A percentile compares a stretch with the other conserved stretches of the same genome.
phyloP scores from a whole-genome alignment of 495 filamentous ascomycete species.

The Poronia punctata region DNA sequence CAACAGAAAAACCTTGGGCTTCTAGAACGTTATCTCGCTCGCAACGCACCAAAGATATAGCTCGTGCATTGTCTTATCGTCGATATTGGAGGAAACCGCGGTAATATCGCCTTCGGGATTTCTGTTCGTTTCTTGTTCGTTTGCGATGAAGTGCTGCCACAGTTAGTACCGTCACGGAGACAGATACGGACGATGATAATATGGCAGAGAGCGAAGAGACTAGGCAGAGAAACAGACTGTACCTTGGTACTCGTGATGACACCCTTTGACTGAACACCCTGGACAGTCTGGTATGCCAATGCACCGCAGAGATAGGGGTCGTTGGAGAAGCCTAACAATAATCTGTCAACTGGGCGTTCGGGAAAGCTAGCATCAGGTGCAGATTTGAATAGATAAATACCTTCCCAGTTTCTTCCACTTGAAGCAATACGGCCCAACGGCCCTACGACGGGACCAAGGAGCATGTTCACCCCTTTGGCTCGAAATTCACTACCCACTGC shows the following conservation, averaged over 20 bases:
- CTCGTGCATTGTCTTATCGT: slow-evolving; percentile 64
- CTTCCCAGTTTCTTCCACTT: slow-evolving; percentile 55
- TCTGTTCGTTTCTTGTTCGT: slow-evolving; percentile 62
- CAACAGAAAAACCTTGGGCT: not conserved
- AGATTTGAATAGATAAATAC: no score
- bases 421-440: slow-evolving; percentile 45
- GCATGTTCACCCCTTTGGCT: slow-evolving; percentile 58
- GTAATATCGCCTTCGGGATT: slow-evolving; percentile 39
- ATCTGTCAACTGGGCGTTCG: no score
- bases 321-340: slow-evolving; percentile 41
- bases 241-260: slow-evolving; percentile 51
- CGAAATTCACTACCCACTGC: slow-evolving; percentile 47
- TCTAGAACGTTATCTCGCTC: slow-evolving; percentile 33
- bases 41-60: slow-evolving; percentile 57
- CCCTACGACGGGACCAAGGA: slow-evolving; percentile 59
- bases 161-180: no score
- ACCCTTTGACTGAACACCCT: slow-evolving; percentile 45
- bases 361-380: no score
- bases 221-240: not conserved
- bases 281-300: slow-evolving; percentile 38
- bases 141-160: slow-evolving; percentile 52
- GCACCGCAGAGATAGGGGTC: slow-evolving; percentile 45
- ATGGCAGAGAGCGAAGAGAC: not conserved
- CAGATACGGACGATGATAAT: no score
- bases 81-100: slow-evolving; percentile 54